Conservation (phyloP, 2,329 filamentous ascomycete genomes). For the Helotiales sp. region DNA sequence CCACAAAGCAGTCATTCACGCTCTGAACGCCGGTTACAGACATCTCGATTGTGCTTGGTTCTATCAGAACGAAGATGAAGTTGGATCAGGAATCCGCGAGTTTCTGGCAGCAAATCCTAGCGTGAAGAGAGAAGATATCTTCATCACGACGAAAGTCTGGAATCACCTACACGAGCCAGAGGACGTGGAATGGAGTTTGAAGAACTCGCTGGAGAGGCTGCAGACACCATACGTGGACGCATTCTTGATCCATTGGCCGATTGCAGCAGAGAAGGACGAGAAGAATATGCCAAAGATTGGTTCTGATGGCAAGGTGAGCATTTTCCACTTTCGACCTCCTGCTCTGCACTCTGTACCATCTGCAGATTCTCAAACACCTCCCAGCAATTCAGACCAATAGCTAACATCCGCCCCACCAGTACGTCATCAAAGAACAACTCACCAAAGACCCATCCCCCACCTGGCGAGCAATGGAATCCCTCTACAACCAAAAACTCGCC, state of each 20-base stretch:
- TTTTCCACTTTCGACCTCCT: not conserved
- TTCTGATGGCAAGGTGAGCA: conserved; percentile 49
- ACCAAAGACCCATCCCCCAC: conserved; percentile 66
- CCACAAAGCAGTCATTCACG: conserved; percentile 51
- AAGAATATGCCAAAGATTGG: conserved; percentile 60
- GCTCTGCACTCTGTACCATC: not conserved
- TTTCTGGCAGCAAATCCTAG: conserved; percentile 61
- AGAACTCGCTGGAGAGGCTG: conserved; percentile 70
- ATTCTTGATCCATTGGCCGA: conserved; percentile 81
- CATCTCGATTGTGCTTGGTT: conserved; percentile 74
- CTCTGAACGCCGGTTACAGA: conserved; percentile 66
- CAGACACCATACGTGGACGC: conserved; percentile 80
- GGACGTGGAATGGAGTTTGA: conserved; percentile 67
- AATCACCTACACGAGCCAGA: conserved; percentile 67
- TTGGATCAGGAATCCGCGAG: conserved; percentile 74
- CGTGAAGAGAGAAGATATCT: conserved; percentile 74
- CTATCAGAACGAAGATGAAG: conserved; percentile 81
- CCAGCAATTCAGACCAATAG: not conserved
- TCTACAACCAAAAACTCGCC: conserved; percentile 59
- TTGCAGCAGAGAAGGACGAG: conserved; percentile 74
- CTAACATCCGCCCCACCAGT: conserved; percentile 40
- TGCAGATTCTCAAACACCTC: conserved; percentile 1
- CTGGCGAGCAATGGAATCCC: conserved; percentile 74
- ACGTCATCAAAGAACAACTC: conserved; percentile 62
- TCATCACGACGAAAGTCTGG: conserved; percentile 86